Evolutionary conservation across 208 protist genomes (phyloP).

Genomic region (Trichomonas tenax): DNA sequence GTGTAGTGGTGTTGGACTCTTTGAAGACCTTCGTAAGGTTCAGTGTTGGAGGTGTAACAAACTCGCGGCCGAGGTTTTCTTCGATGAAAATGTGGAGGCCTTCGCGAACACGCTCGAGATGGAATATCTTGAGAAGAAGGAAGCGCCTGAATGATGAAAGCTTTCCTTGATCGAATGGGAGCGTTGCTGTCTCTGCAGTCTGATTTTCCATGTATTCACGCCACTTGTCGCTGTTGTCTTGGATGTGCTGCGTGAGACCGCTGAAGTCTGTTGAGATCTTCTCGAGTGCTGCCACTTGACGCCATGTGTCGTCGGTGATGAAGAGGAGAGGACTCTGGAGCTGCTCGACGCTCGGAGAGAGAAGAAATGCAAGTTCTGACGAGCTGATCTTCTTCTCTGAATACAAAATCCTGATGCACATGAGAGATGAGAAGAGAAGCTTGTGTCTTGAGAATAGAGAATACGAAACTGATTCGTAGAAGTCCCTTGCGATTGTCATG

Average conservation of each 20-base stretch:
- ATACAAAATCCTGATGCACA: conserved; percentile 42
- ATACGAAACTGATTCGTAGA: conserved; percentile 65
- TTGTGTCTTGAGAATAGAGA: conserved; percentile 95
- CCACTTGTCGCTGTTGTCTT: not conserved
- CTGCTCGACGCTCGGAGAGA: conserved; percentile 5
- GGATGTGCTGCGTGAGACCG: not conserved
- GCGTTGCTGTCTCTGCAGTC: not conserved
- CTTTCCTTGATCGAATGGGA: not conserved
- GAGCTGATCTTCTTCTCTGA: conserved; percentile 41
- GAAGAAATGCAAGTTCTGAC: conserved; percentile 39
- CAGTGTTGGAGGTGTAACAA: conserved; percentile 50
- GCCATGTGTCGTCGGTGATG: conserved; percentile 28
- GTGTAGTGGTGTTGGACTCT: conserved; percentile 73
- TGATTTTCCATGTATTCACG: not conserved
- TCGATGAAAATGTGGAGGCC: conserved; percentile 54
- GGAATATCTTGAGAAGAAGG: conserved; percentile 72
- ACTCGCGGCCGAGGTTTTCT: not conserved
- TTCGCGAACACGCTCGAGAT: conserved; percentile 72
- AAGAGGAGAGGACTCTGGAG: conserved; percentile 46
- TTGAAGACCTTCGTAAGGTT: conserved; percentile 68
- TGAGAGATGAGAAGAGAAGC: conserved; percentile 92
- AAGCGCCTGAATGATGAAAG: conserved; percentile 64
- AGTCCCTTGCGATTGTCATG: conserved; percentile 68
- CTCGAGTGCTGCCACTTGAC: not conserved
- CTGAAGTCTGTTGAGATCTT: not conserved